Evolutionary conservation across 495 filamentous ascomycete species (phyloP), one percentile per base, ranked within the genome.

Genomic region (Glonium stellatum): DNA sequence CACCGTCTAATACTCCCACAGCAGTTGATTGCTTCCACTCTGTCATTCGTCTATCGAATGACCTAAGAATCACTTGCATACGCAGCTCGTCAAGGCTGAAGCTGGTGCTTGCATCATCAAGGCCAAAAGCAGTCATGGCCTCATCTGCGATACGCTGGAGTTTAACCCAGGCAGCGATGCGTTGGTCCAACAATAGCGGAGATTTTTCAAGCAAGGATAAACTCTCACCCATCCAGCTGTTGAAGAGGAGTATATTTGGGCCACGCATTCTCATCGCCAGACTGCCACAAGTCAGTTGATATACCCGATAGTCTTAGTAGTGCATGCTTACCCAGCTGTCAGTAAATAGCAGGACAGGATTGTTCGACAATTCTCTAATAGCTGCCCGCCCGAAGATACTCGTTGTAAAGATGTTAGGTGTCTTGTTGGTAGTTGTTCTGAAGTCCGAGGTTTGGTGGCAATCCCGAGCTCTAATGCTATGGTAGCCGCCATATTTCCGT

Each of bases 391-490:
- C 12, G 65, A 67, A 31, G 57, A 64, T 49, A 67, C 61, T 0
- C 44, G 53, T 34, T 61, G 57, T 15, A 64, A 49, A 11, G 53
- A 39, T 15, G 31, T 23, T 11, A 57, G 46, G 5, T 57, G 49
- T n/a, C 61, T 34, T 56, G 64, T 61, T 10, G 65, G 65, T 10
- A 67, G 37, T 25, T 67, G 61, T 34, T 67, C 61, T 18, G 60
- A 60, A 12, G 57, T 67, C 21, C 62, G 52, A 39, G 65, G 62
- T 61, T 76, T 76, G 15, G 70, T 75, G 25, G 73, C 78, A 23
- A 81, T 66, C 0, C 79, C 79, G 35, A 83, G 75, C 57, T 82
- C 80, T 58, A 82, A 58, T 0, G 78, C 79, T 79, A 83, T 82
- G 12, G 75, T 78, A 22, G 77, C 75, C 13, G 79, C 79, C 60